Conservation (phyloP, 2,329 filamentous ascomycete species). For the Trichoderma arundinaceum region DNA sequence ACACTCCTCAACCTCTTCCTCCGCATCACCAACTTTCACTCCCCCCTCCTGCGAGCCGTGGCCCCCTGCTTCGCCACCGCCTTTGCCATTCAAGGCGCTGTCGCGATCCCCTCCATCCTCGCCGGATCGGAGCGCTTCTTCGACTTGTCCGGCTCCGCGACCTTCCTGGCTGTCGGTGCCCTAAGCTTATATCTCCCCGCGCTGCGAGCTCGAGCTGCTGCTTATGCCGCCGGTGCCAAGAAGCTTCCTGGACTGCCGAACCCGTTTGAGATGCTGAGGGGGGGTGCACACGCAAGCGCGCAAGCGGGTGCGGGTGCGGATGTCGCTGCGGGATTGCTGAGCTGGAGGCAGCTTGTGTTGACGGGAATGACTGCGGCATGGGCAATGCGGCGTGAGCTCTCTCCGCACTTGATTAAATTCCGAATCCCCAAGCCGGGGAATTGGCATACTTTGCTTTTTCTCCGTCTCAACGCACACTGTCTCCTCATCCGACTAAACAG, state of each 20-base stretch:
- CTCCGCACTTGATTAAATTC: not conserved
- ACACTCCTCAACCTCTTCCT: slow-evolving; percentile 56
- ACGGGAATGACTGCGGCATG: slow-evolving; percentile 56
- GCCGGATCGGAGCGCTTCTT: slow-evolving; percentile 69
- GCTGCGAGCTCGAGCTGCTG: slow-evolving; percentile 58
- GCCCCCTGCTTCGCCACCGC: slow-evolving; percentile 67
- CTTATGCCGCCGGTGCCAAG: slow-evolving; percentile 42
- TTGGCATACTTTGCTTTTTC: not conserved
- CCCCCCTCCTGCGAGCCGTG: slow-evolving; percentile 65
- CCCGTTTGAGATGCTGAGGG: slow-evolving; percentile 51
- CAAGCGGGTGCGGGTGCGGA: slow-evolving; percentile 40
- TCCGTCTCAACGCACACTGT: not conserved
- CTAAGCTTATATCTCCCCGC: slow-evolving; percentile 66
- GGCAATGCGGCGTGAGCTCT: slow-evolving; percentile 61
- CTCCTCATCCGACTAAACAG: not conserved
- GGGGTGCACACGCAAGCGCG: slow-evolving; percentile 32
- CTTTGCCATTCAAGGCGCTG: slow-evolving; percentile 66
- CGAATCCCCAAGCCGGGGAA: not conserved
- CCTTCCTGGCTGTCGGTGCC: slow-evolving; percentile 66
- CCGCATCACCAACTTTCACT: slow-evolving; percentile 64
- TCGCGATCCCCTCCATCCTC: slow-evolving; percentile 66
- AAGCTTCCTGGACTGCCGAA: slow-evolving; percentile 47
- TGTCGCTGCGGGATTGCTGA: slow-evolving; percentile 45
- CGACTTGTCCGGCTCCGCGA: slow-evolving; percentile 67
- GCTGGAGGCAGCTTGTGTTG: slow-evolving; percentile 62